Evolutionary conservation across 768 basidiomycete genomes (phyloP).

Genomic region (Trametopsis cervina): DNA sequence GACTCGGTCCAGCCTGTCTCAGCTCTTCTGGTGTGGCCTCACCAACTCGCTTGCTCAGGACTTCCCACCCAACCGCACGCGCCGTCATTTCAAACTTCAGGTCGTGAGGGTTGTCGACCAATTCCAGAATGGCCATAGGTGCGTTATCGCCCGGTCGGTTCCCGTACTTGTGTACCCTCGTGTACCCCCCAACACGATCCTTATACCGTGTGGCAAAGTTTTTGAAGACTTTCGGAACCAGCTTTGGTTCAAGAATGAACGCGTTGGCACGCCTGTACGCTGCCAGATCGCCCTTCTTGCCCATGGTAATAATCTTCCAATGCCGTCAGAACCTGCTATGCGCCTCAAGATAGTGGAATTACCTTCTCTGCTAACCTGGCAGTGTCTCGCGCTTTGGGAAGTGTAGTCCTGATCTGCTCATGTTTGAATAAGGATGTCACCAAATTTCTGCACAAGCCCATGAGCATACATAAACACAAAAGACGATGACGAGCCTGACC

Average conservation of each 20-base stretch:
- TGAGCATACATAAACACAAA: neutral
- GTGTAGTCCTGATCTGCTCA: slow-evolving; percentile 91
- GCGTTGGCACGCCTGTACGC: slow-evolving; percentile 67
- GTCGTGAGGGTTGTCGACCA: slow-evolving; percentile 93
- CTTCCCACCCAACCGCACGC: slow-evolving; percentile 80
- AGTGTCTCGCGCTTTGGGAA: slow-evolving; percentile 91
- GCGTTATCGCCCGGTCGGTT: slow-evolving; percentile 89
- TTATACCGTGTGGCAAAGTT: slow-evolving; percentile 78
- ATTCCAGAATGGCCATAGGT: slow-evolving; percentile 82
- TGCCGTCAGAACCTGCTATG: neutral
- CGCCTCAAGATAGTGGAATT: neutral
- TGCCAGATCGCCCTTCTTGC: slow-evolving; percentile 73
- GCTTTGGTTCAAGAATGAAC: slow-evolving; percentile 67
- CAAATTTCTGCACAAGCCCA: slow-evolving; percentile 58
- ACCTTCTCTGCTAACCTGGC: slow-evolving; percentile 93
- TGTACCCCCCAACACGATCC: slow-evolving; percentile 86
- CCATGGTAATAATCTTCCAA: slow-evolving; percentile 79
- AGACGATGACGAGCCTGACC: slow-evolving; percentile 42
- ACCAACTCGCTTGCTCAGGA: slow-evolving; percentile 51
- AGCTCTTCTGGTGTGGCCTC: slow-evolving; percentile 36
- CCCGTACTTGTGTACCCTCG: slow-evolving; percentile 89
- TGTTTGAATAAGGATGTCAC: slow-evolving; percentile 93
- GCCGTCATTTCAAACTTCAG: slow-evolving; percentile 85
- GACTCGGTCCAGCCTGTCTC: slow-evolving; percentile 43
- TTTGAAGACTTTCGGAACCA: slow-evolving; percentile 79